Evolutionary conservation across 192 early-diverging fungal species (phyloP).

Genomic region (Backusella westeae): DNA sequence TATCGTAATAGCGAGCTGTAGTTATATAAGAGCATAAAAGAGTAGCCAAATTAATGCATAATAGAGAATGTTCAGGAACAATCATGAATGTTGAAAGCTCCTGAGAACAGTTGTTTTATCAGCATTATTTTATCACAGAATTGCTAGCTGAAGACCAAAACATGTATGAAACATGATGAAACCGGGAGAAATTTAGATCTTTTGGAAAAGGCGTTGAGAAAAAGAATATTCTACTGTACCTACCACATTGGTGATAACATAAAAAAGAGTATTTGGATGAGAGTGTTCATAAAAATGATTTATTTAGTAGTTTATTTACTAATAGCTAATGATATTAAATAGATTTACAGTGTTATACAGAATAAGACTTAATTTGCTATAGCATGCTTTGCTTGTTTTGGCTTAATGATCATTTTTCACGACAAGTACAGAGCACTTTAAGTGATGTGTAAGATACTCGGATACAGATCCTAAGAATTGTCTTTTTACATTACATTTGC

Average conservation of each 20-base stretch:
- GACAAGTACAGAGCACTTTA: conserved; percentile 19
- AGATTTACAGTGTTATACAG: background rate
- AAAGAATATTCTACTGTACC: background rate
- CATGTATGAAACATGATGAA: background rate
- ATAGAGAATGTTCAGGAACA: background rate
- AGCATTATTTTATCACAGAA: background rate
- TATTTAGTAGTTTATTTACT: background rate
- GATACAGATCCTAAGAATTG: conserved; percentile 27
- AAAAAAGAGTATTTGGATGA: background rate
- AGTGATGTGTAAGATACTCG: conserved; percentile 17
- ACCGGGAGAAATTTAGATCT: background rate
- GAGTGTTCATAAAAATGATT: background rate
- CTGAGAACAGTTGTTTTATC: background rate
- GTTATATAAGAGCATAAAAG: background rate
- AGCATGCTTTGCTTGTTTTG: background rate
- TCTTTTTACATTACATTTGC: background rate
- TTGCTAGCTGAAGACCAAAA: background rate
- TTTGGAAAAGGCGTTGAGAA: background rate
- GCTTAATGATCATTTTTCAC: conserved; percentile 11
- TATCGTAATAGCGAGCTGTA: background rate
- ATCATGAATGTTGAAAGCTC: background rate
- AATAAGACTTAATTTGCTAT: background rate
- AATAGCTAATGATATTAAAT: background rate
- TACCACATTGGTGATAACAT: background rate
- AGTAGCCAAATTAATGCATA: background rate